Percentiles rank a stretch among this genome's conserved stretches.
Evolutionary conservation across 2,329 filamentous ascomycete genomes (phyloP).

Genomic region (Niveomyces coronatus): DNA sequence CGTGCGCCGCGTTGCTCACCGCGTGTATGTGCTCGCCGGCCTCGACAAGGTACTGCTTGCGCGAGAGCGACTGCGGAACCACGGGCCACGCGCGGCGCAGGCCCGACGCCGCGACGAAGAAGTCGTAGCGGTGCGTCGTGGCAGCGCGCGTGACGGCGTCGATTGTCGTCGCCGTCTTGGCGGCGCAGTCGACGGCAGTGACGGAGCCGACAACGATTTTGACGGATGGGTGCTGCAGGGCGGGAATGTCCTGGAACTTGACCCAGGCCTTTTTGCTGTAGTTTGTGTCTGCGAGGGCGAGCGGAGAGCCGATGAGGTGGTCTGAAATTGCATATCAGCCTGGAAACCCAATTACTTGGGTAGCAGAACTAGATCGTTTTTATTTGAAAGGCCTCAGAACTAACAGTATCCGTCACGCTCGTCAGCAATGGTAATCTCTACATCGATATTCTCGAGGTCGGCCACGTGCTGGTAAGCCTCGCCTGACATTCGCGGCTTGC

Average conservation of each 20-base stretch:
- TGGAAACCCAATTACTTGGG: too few relatives aligned
- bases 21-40: conserved; percentile 47
- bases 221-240: conserved; percentile 52
- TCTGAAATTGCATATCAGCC: conserved; percentile 33
- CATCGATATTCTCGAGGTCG: conserved; percentile 36
- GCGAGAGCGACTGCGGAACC: conserved; percentile 55
- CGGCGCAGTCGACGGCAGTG: conserved; percentile 44
- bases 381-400: conserved; percentile 19
- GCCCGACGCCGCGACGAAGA: conserved; percentile 62
- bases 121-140: conserved; percentile 53
- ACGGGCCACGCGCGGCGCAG: conserved; percentile 61
- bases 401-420: conserved; percentile 76
- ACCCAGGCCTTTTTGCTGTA: conserved; percentile 63
- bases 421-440: conserved; percentile 66
- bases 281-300: conserved; percentile 53
- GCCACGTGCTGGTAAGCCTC: conserved; percentile 29
- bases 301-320: conserved; percentile 66
- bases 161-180: conserved; percentile 48
- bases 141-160: conserved; percentile 34
- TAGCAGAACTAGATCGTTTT: too few relatives aligned
- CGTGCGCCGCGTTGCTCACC: conserved; percentile 40
- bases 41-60: conserved; percentile 54
- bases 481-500: conserved; percentile 34
- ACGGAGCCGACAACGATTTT: conserved; percentile 57
- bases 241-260: conserved; percentile 55